Conservation (phyloP, 1,284 basidiomycete genomes). For the Rhodotorula sp. region DNA sequence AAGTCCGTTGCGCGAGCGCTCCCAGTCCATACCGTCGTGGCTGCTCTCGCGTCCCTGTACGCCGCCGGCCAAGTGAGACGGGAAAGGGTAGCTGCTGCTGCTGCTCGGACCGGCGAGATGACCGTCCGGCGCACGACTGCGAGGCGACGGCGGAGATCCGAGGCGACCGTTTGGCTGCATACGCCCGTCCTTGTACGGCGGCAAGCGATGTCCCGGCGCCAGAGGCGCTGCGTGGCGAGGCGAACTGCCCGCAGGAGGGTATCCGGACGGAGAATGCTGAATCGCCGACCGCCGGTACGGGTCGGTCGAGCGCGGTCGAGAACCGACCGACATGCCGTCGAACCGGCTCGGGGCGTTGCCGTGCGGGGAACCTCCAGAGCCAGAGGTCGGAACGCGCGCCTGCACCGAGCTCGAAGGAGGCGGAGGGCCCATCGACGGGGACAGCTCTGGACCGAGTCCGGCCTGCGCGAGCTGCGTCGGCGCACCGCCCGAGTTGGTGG, state of each 20-base stretch:
- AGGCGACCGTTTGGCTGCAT: constrained; percentile 26
- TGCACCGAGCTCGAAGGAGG: constrained; percentile 2
- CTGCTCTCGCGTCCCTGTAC: neutral
- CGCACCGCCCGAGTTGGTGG: constrained; percentile 33
- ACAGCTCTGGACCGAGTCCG: constrained; percentile 31
- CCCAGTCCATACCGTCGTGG: constrained; percentile 34
- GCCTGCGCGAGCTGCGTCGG: constrained; percentile 28
- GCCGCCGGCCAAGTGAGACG: constrained; percentile 12
- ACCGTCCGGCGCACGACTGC: constrained; percentile 14
- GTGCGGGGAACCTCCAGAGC: constrained; percentile 13
- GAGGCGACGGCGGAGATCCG: constrained; percentile 37
- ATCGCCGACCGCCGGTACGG: constrained; percentile 29
- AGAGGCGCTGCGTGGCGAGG: constrained; percentile 5
- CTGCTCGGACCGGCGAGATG: neutral
- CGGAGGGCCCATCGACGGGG: constrained; percentile 15
- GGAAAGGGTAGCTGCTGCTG: constrained; percentile 15
- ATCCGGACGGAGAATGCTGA: constrained; percentile 16
- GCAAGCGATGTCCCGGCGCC: constrained; percentile 8
- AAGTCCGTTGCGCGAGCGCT: neutral
- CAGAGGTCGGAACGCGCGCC: constrained; percentile 2
- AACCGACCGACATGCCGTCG: constrained; percentile 21
- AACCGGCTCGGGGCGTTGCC: constrained; percentile 19
- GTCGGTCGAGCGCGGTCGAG: constrained; percentile 36
- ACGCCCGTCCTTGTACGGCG: constrained; percentile 8
- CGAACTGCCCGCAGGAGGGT: constrained; percentile 14